A percentile compares a stretch with the other conserved stretches of the same genome.
Evolutionary conservation across 2,329 filamentous ascomycete genomes (phyloP).

Genomic region (Ophiostoma sp.): DNA sequence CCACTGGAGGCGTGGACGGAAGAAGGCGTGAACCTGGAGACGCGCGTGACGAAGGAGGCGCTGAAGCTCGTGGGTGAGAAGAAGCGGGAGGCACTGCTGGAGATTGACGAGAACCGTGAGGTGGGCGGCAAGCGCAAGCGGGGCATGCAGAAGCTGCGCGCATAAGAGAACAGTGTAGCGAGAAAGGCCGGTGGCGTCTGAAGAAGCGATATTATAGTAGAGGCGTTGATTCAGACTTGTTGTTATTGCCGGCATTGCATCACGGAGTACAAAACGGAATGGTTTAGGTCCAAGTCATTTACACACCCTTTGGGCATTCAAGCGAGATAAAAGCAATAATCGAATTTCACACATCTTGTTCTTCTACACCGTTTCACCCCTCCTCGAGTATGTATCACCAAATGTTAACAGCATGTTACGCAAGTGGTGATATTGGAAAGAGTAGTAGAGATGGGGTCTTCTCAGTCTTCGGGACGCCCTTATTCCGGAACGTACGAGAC

Average conservation of each 20-base stretch:
- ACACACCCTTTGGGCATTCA: neutral
- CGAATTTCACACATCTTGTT: neutral
- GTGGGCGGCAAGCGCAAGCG: constrained; percentile 77
- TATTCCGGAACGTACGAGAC: neutral
- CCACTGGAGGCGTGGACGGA: constrained; percentile 81
- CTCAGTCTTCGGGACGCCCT: neutral
- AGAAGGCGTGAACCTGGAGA: constrained; percentile 91
- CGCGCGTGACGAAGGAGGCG: constrained; percentile 74
- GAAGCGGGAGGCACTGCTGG: constrained; percentile 83
- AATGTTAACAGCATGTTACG: neutral
- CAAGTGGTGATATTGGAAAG: neutral
- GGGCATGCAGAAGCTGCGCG: constrained; percentile 51
- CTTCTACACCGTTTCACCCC: neutral
- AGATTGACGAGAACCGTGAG: constrained; percentile 88
- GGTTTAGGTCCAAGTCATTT: too few relatives aligned
- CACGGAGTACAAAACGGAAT: constrained; percentile 11
- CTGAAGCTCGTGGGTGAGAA: constrained; percentile 91
- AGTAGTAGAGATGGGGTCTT: neutral
- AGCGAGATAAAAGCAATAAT: constrained; percentile 12
- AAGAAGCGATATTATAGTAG: neutral
- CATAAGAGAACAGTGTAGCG: neutral
- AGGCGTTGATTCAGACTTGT: neutral
- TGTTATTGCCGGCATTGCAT: constrained; percentile 9
- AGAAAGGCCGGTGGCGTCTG: neutral
- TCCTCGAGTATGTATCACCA: neutral